Percentiles rank a stretch among this genome's conserved stretches.
Conservation (phyloP, 768 basidiomycete species). For the Lyophyllum decastes region DNA sequence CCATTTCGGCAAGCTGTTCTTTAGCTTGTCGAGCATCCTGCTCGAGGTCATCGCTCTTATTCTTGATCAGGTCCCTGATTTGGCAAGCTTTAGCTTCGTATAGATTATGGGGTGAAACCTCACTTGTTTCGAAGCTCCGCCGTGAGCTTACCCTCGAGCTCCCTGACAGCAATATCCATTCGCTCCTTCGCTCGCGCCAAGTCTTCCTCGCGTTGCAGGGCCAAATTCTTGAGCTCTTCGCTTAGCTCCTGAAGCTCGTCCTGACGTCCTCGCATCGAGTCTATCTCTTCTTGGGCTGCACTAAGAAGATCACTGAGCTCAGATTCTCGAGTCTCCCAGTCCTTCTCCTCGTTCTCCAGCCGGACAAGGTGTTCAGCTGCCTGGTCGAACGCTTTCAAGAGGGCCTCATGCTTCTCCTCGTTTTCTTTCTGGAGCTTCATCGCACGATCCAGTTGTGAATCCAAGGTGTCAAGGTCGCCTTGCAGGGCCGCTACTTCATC, state of each 20-base stretch:
- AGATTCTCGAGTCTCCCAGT: slow-evolving; percentile 63
- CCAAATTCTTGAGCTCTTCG: slow-evolving; percentile 70
- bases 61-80: slow-evolving; percentile 62
- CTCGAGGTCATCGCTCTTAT: slow-evolving; percentile 62
- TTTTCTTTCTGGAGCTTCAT: slow-evolving; percentile 76
- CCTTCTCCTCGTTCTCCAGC: slow-evolving; percentile 75
- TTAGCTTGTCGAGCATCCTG: slow-evolving; percentile 69
- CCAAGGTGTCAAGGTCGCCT: slow-evolving; percentile 79
- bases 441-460: slow-evolving; percentile 83
- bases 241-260: slow-evolving; percentile 64
- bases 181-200: slow-evolving; percentile 73
- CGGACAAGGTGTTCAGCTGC: slow-evolving; percentile 86
- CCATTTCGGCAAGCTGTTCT: slow-evolving; percentile 76
- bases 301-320: slow-evolving; percentile 62
- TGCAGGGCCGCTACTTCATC: slow-evolving; percentile 84
- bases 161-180: slow-evolving; percentile 60
- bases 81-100: not conserved
- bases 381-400: slow-evolving; percentile 75
- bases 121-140: slow-evolving; percentile 66
- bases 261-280: slow-evolving; percentile 55
- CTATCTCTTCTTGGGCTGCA: slow-evolving; percentile 59
- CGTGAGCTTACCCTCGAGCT: slow-evolving; percentile 73
- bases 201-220: slow-evolving; percentile 81
- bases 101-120: not conserved
- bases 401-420: slow-evolving; percentile 74